These are phyloP conservation scores for Oryza brachyantha DNA, from an alignment of 176 grass and related monocot genomes.

Conservation along the genomic window DNA sequence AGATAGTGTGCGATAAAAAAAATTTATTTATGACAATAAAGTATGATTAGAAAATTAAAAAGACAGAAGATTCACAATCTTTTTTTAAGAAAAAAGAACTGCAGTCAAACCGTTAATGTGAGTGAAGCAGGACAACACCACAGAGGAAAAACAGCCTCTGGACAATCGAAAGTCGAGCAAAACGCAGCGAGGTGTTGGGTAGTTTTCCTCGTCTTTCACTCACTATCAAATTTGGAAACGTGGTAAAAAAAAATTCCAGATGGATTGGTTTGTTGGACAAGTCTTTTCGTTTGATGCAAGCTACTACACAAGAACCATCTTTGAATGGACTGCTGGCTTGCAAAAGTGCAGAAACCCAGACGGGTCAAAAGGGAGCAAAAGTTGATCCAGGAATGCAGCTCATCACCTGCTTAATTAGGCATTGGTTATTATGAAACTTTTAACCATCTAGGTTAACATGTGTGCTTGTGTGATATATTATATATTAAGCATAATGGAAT, in stretches of 20 bases:
- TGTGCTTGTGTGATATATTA: neutral
- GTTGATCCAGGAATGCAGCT: neutral
- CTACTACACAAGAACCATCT: neutral
- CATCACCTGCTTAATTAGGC: neutral
- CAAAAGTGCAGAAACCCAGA: neutral
- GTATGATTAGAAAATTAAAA: too few relatives aligned
- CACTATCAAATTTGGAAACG: neutral
- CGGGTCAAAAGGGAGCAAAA: neutral
- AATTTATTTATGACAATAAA: too few relatives aligned
- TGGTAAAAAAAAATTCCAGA: neutral
- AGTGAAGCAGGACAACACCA: too few relatives aligned
- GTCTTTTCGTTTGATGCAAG: neutral
- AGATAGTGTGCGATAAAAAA: too few relatives aligned
- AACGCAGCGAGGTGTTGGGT: too few relatives aligned
- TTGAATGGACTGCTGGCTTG: neutral
- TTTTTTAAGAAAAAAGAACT: too few relatives aligned
- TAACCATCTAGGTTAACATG: neutral
- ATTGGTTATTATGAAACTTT: neutral
- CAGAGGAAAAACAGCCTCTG: too few relatives aligned
- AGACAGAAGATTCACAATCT: too few relatives aligned
- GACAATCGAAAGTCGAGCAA: too few relatives aligned
- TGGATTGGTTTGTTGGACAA: neutral
- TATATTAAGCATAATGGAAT: neutral
- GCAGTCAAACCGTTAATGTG: too few relatives aligned
- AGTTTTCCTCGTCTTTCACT: too few relatives aligned